A percentile compares a stretch with the other conserved stretches of the same genome.
These are phyloP conservation scores for Butyriboletus loyo DNA, from an alignment of 768 basidiomycete species.

Conservation along the genomic window DNA sequence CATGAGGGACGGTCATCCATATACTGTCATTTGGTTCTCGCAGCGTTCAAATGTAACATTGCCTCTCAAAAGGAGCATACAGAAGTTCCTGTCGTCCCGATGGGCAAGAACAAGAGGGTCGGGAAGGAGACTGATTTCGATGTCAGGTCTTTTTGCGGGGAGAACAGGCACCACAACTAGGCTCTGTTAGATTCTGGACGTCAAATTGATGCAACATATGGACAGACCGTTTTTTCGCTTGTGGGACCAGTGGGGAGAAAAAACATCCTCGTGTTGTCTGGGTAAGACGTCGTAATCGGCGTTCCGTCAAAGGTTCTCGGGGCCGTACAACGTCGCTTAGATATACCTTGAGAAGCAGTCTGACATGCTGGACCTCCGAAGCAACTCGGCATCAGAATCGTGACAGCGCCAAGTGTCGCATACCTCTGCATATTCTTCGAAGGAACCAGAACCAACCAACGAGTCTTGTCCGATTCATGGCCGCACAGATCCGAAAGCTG, in stretches of 20 bases:
- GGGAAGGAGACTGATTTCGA: not conserved
- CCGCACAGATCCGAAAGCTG: conserved; percentile 6
- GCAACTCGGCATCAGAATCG: not conserved
- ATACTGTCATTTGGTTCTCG: not conserved
- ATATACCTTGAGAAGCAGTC: not conserved
- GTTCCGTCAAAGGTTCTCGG: not conserved
- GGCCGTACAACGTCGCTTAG: not conserved
- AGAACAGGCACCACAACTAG: not conserved
- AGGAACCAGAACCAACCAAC: not conserved
- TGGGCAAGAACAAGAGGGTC: not conserved
- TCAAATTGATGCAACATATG: not conserved
- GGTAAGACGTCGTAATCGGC: not conserved
- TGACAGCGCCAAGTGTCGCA: not conserved
- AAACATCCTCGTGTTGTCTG: not conserved
- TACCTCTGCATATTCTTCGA: not conserved
- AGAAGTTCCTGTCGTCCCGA: not conserved
- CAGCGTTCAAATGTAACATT: not conserved
- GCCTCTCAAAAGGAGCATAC: not conserved
- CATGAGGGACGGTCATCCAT: too few species aligned
- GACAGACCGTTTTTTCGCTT: not conserved
- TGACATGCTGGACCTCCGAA: not conserved
- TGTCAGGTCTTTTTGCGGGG: not conserved
- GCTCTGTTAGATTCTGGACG: not conserved
- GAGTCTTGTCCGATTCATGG: conserved; percentile 8
- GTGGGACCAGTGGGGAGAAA: not conserved